Percentiles rank a stretch among this genome's conserved stretches.
phyloP scores from a whole-genome alignment of 2,329 filamentous ascomycete genomes.

The Geosmithia flava region DNA sequence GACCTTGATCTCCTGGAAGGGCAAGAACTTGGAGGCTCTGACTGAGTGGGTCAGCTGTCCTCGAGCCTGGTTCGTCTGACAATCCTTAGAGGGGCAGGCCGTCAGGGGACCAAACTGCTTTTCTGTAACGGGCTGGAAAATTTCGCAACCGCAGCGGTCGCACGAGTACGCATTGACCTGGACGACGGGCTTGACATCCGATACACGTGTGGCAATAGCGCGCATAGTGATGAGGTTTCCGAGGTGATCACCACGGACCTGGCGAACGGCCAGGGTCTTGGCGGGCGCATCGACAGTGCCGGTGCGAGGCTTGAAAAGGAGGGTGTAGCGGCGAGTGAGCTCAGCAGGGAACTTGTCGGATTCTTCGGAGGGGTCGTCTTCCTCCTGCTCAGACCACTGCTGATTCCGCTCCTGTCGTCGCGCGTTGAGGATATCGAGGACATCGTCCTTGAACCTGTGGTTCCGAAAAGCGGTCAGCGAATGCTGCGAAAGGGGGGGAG shows the following conservation, averaged over 20 bases:
- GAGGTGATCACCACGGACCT: slow-evolving; percentile 86
- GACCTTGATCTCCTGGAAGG: slow-evolving; percentile 97
- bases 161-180: slow-evolving; percentile 97
- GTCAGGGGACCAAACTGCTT: slow-evolving; percentile 84
- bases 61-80: slow-evolving; percentile 79
- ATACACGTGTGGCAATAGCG: slow-evolving; percentile 88
- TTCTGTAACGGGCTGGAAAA: slow-evolving; percentile 89
- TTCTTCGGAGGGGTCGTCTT: slow-evolving; percentile 51
- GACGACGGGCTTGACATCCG: slow-evolving; percentile 95
- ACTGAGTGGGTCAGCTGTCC: slow-evolving; percentile 90
- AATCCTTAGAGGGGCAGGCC: slow-evolving; percentile 82
- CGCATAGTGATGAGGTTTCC: slow-evolving; percentile 89
- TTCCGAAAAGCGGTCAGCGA: neutral
- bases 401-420: slow-evolving; percentile 81
- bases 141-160: slow-evolving; percentile 90
- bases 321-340: slow-evolving; percentile 83
- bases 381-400: slow-evolving; percentile 52
- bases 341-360: slow-evolving; percentile 82
- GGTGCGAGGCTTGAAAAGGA: slow-evolving; percentile 91
- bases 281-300: slow-evolving; percentile 49
- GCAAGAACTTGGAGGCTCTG: slow-evolving; percentile 91
- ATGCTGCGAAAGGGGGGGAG: neutral
- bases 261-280: slow-evolving; percentile 73
- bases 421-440: slow-evolving; percentile 91
- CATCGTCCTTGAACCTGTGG: slow-evolving; percentile 84